Evolutionary conservation across 2,329 filamentous ascomycete species (phyloP), one percentile per base, ranked within the genome.

Genomic region (Sporothrix variecibatus): DNA sequence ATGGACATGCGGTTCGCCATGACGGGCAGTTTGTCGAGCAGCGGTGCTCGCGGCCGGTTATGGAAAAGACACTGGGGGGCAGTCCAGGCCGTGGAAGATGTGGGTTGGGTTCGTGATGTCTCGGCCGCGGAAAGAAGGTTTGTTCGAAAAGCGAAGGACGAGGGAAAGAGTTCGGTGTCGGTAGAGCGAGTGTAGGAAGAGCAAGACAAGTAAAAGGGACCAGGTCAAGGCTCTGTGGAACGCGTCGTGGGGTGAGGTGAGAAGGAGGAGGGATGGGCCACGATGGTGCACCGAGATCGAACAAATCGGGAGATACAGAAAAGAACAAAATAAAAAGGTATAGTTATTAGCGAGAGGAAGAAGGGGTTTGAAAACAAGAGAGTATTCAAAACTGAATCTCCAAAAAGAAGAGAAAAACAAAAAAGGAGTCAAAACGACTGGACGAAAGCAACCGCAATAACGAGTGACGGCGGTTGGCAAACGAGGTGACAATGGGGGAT

Each of bases 1-100:
- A 91, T 90, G 77, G 91, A 92, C 87, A 90, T 88, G 80, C 89
- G 86, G 75, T 81, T 89, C 77, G 89, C 85, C 89, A 91, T 91
- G 80, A 74, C 83, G 81, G 75, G 75, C 75, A 75, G 75, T 67
- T 67, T 73, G 74, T 60, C 56, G 73, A 69, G 69, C 69, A 23
- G 51, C 51, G n/a, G 51, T 51, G 73, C 73, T 74, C 73, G 69
- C 51, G 23, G 40, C 69, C 73, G 49, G 51, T 20, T 34, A 51
- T 23, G 71, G 56, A 46, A 67, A 72, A 20, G 58, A 69, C 31
- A 43, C 71, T 69, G 64, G 49, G 26, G 8, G 12, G 9, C 2
- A 58, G 58, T 31, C 72, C 62, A 68, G 72, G 72, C 51, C 60
- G 72, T 67, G 38, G 43, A 15, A 51, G 49, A 26, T 8, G 20